phyloP scores from a whole-genome alignment of 1,284 basidiomycete genomes.

The Trametes sp. region DNA sequence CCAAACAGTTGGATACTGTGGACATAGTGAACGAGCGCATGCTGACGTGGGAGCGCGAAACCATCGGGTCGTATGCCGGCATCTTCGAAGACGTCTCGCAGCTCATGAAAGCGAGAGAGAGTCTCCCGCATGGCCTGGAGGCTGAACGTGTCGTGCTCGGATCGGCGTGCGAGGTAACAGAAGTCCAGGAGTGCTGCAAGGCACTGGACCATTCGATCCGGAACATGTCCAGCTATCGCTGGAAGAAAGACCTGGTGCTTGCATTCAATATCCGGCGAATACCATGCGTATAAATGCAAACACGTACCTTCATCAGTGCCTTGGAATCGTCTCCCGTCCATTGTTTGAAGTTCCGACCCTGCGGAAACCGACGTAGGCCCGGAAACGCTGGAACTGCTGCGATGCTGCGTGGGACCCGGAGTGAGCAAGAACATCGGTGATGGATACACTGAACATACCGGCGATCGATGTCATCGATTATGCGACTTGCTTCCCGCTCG shows the following conservation, averaged over 20 bases:
- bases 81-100: slow-evolving; percentile 23
- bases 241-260: slow-evolving; percentile 23
- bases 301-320: slow-evolving; percentile 34
- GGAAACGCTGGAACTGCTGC: slow-evolving; percentile 25
- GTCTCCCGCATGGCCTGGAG: neutral
- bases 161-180: slow-evolving; percentile 25
- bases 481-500: neutral
- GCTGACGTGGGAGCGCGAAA: slow-evolving; percentile 33
- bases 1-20: slow-evolving; percentile 28
- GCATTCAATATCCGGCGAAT: too few relatives aligned
- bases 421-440: neutral
- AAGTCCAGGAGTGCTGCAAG: slow-evolving; percentile 27
- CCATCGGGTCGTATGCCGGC: slow-evolving; percentile 18
- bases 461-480: slow-evolving; percentile 32
- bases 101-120: slow-evolving; percentile 17
- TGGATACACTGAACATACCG: slow-evolving; percentile 17
- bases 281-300: too few relatives aligned
- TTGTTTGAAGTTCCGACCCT: slow-evolving; percentile 8
- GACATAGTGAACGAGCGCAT: slow-evolving; percentile 27
- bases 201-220: slow-evolving; percentile 19
- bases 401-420: slow-evolving; percentile 4
- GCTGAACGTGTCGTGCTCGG: slow-evolving; percentile 1
- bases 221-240: slow-evolving; percentile 28
- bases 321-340: slow-evolving; percentile 38
- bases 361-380: slow-evolving; percentile 2